Percentiles rank a stretch among this genome's conserved stretches.
These are phyloP conservation scores for Talaromyces sp. DNA, from an alignment of 2,329 filamentous ascomycete species.

Conservation along the genomic window DNA sequence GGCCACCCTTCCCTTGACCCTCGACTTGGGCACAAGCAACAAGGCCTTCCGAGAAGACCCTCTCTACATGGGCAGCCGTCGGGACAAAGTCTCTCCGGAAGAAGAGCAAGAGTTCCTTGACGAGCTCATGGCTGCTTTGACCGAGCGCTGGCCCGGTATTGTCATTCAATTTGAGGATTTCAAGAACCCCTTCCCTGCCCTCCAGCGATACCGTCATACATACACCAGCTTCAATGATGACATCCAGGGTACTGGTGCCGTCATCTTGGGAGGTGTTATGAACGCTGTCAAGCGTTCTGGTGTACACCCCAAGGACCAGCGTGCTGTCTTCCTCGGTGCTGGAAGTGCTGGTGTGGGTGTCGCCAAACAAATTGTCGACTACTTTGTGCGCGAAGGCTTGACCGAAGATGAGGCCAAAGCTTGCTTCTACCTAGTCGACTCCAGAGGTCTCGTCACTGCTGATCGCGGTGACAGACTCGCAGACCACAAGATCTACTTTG, in stretches of 20 bases:
- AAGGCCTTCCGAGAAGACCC: slow-evolving; percentile 67
- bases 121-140: slow-evolving; percentile 90
- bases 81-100: slow-evolving; percentile 71
- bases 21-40: slow-evolving; percentile 64
- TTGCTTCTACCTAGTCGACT: slow-evolving; percentile 98
- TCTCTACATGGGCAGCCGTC: slow-evolving; percentile 86
- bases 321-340: slow-evolving; percentile 92
- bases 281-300: slow-evolving; percentile 77
- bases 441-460: slow-evolving; percentile 86
- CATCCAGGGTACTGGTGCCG: slow-evolving; percentile 94
- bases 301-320: slow-evolving; percentile 82
- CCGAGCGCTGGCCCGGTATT: slow-evolving; percentile 69
- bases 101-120: slow-evolving; percentile 92
- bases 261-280: slow-evolving; percentile 81
- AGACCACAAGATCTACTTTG: slow-evolving; percentile 74
- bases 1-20: slow-evolving; percentile 58
- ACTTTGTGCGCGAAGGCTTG: slow-evolving; percentile 88
- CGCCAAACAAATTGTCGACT: slow-evolving; percentile 95
- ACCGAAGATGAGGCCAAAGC: slow-evolving; percentile 80
- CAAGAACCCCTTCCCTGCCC: slow-evolving; percentile 92
- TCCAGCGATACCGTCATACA: slow-evolving; percentile 80
- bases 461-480: slow-evolving; percentile 93
- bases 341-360: slow-evolving; percentile 95
- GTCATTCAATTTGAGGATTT: slow-evolving; percentile 96
- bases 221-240: slow-evolving; percentile 99